Base-by-base conservation (phyloP, 805 yeast genomes). In the Blastobotrys muscicola region DNA sequence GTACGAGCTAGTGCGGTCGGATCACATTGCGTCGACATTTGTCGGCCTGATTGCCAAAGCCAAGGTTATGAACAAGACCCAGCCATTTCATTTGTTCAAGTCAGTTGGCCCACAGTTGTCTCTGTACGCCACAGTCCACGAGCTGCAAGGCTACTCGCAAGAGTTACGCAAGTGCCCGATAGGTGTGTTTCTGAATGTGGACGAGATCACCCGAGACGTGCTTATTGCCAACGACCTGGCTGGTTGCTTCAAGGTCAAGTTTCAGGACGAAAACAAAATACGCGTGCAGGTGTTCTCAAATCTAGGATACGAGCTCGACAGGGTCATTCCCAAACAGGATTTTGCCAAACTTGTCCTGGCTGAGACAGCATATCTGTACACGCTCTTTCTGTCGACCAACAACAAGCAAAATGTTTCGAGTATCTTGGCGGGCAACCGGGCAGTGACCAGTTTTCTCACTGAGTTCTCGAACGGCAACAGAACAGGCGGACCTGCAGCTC, bases 41-140 rank as follows among this genome's bases (percentile, higher is more conserved):
- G 69, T 80, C 30, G 78, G 76, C 41, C 63, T 78, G 32, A 57
- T 81, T 4, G 75, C 78, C 46, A 81, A 84, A 58, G 82, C 94
- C 0, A 77, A 76, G 48, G 73, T 85, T 14, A 67, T 89, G 43
- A 77, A 78, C 56, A 89, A 90, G 56, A 74, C 79, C 1, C 82
- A 86, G 39, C 89, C 95, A 2, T 86, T 89, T 63, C 96, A 89
- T 64, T 64, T 90, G 29, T 90, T 90, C 68, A 76, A 73, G 50
- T 67, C 75, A 2, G 49, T 54, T 7, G 45, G 50, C 2, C 51
- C 56, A 3, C 55, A 53, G 26, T 48, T 60, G 11, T 45, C 52
- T 10, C 48, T 48, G 48, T 64, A 48, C 45, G 56, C 64, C 7
- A 52, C 69, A 0, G 69, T 65, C 1, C 69, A 66, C 33, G 69